Evolutionary conservation across 768 basidiomycete genomes (phyloP).

Genomic region (Mycena alexandri): DNA sequence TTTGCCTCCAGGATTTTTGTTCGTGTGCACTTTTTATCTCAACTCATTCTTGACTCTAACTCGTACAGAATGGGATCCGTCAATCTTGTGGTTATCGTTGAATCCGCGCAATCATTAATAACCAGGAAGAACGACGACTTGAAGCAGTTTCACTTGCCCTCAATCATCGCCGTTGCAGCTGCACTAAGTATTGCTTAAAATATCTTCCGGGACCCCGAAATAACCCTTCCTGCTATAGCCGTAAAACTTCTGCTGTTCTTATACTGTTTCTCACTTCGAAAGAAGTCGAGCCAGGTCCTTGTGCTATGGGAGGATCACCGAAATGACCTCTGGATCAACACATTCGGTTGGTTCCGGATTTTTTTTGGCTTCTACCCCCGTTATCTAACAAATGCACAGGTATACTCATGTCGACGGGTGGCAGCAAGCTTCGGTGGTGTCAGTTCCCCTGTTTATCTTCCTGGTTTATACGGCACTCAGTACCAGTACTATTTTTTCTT

Average conservation of each 20-base stretch:
- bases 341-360: constrained; percentile 66
- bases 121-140: constrained; percentile 65
- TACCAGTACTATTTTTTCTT: constrained; percentile 21
- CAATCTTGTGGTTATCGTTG: constrained; percentile 91
- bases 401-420: constrained; percentile 86
- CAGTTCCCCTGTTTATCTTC: constrained; percentile 48
- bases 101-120: constrained; percentile 81
- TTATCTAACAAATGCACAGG: constrained; percentile 54
- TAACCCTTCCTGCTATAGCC: constrained; percentile 56
- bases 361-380: neutral
- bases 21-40: constrained; percentile 18
- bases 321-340: constrained; percentile 91
- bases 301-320: constrained; percentile 98
- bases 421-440: constrained; percentile 88
- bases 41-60: constrained; percentile 11
- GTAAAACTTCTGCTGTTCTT: constrained; percentile 90
- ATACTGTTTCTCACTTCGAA: constrained; percentile 85
- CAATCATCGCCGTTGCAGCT: constrained; percentile 84
- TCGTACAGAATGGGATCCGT: constrained; percentile 85
- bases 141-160: constrained; percentile 80
- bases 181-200: constrained; percentile 72
- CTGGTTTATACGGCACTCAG: constrained; percentile 23
- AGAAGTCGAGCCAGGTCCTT: constrained; percentile 89
- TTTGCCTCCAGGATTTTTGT: constrained; percentile 60
- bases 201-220: constrained; percentile 25